Conservation (phyloP, 2,329 filamentous ascomycete species). For the Fusarium globosum region DNA sequence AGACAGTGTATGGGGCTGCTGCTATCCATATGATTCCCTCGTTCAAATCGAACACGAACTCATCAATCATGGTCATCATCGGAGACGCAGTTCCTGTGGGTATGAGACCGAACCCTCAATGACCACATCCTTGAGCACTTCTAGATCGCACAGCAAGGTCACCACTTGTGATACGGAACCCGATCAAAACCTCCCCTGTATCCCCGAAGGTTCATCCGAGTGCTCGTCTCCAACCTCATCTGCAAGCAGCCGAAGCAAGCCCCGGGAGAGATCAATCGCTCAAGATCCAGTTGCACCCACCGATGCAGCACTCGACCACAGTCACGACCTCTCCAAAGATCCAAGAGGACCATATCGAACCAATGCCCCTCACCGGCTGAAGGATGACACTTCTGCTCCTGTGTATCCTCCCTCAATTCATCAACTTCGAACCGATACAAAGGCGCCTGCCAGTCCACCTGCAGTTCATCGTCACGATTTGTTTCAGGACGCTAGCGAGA, state of each 20-base stretch:
- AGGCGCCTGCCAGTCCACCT: slow-evolving; percentile 18
- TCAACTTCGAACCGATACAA: slow-evolving; percentile 25
- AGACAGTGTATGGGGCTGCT: slow-evolving; percentile 46
- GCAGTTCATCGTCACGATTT: slow-evolving; percentile 26
- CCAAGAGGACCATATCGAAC: neutral
- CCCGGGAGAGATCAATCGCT: slow-evolving; percentile 30
- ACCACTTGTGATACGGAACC: slow-evolving; percentile 1
- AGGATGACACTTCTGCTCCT: slow-evolving; percentile 12
- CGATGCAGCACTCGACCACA: slow-evolving; percentile 16
- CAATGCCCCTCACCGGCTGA: slow-evolving; percentile 3
- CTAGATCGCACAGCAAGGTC: neutral
- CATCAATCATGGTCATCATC: slow-evolving; percentile 42
- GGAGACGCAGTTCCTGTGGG: slow-evolving; percentile 9
- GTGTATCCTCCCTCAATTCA: slow-evolving; percentile 28
- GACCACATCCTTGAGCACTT: slow-evolving; percentile 22
- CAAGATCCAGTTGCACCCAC: slow-evolving; percentile 12
- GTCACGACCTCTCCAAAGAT: slow-evolving; percentile 27
- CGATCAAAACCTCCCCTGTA: slow-evolving; percentile 22
- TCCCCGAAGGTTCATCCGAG: slow-evolving; percentile 33
- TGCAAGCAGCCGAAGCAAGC: slow-evolving; percentile 7
- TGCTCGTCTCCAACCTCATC: neutral
- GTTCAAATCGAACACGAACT: slow-evolving; percentile 50
- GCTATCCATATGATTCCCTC: slow-evolving; percentile 45
- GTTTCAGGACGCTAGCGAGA: slow-evolving; percentile 12
- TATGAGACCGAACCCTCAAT: slow-evolving; percentile 43